Evolutionary conservation across 345 rosid species (phyloP).

Genomic region (Sisymbrium altissimum): DNA sequence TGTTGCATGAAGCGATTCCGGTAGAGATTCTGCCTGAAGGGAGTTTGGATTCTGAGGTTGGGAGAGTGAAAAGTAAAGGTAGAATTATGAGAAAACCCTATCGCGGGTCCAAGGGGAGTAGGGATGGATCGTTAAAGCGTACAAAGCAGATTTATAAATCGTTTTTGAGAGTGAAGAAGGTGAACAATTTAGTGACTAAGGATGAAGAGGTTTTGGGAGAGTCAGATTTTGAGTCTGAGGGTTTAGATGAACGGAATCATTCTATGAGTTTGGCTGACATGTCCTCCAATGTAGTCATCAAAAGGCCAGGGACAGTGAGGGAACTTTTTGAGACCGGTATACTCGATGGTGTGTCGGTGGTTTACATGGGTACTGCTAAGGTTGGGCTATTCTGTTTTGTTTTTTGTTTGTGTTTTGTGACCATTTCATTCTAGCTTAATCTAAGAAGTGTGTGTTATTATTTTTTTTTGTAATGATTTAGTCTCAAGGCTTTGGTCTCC

Average conservation of each 20-base stretch:
- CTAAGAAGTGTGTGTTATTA: slow-evolving; percentile 15
- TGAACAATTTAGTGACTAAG: slow-evolving; percentile 40
- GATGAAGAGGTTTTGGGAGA: slow-evolving; percentile 40
- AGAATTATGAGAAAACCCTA: not conserved
- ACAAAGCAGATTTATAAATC: slow-evolving; percentile 33
- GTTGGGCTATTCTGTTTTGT: slow-evolving; percentile 39
- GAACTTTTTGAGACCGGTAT: slow-evolving; percentile 91
- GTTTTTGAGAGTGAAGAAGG: slow-evolving; percentile 36
- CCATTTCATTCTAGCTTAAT: slow-evolving; percentile 11
- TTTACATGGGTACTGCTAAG: slow-evolving; percentile 85
- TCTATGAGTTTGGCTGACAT: slow-evolving; percentile 44
- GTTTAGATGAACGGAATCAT: slow-evolving; percentile 51
- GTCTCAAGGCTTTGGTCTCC: slow-evolving; percentile 85
- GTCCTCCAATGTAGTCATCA: slow-evolving; percentile 42
- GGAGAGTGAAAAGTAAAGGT: slow-evolving; percentile 5
- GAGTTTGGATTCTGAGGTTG: slow-evolving; percentile 21
- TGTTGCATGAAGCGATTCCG: slow-evolving; percentile 30
- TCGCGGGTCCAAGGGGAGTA: slow-evolving; percentile 22
- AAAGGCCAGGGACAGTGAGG: slow-evolving; percentile 76
- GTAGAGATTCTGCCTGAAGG: slow-evolving; percentile 28
- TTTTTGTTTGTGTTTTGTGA: slow-evolving; percentile 2
- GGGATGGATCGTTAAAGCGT: slow-evolving; percentile 27
- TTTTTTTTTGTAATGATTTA: slow-evolving; percentile 10
- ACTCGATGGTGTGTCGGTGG: slow-evolving; percentile 82
- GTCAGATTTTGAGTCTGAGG: slow-evolving; percentile 44